Base-by-base conservation (phyloP, 495 filamentous ascomycete species). In the Penicillium odoratum region DNA sequence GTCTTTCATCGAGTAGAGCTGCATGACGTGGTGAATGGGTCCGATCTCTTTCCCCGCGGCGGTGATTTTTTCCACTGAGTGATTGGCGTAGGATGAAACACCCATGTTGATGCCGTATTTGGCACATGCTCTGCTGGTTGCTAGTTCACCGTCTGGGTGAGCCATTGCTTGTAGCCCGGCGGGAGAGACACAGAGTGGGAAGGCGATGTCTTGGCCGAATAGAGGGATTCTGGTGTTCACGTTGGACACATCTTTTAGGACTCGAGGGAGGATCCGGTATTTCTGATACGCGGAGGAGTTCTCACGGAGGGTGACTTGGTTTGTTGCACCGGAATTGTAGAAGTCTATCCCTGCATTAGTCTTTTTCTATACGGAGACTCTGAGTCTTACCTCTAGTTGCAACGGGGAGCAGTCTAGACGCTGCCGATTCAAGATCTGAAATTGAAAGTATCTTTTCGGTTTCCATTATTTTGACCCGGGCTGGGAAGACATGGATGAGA, bases 1-100 rank as follows among this genome's bases (percentile, higher is more conserved):
- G 55, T 88, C 77, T 43, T 80, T 84, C 73, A 92, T 85, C 25
- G 90, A 84, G 63, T 93, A 92, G 30, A 93, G 74, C 61, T 92
- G 90, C 63, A 91, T 85, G 72, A 88, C 58, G 44, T 73, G 66
- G 8, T 65, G 36, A 85, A 64, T 86, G 70, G 64, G 54, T 64
- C 59, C 71, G 53, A 48, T 44, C 13, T 64, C 56, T 5, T 75
- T 71, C 11, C 76, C 74, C 7, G 72, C 69, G 29, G 78, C 77
- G n/a, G 81, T 69, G 48, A 93, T 85, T n/a, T 88, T 82, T 13
- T 75, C 64, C 3, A 69, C 64, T 1, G 68, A 55, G 26, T 51
- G 86, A 60, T 48, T 83, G 65, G 63, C 78, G 44, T 68, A 71
- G 11, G 70, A 88, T 1, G 85, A 88, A 25, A 88, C 79, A 45